Base-by-base conservation (phyloP, 2,329 filamentous ascomycete species). In the Diaporthe australafricana region DNA sequence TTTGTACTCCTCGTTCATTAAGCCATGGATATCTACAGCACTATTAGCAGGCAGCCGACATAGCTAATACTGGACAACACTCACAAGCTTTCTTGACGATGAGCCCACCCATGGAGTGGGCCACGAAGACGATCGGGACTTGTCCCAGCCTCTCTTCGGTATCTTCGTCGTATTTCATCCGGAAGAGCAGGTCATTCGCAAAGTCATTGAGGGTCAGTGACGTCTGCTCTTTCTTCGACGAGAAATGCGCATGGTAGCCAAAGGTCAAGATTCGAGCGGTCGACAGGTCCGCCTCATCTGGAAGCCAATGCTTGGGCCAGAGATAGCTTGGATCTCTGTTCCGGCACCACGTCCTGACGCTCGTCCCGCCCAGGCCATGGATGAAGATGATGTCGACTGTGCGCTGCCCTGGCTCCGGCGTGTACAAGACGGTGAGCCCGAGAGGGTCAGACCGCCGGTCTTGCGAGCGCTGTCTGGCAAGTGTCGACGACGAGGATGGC, bases 31-130 rank as follows among this genome's bases (percentile, higher is more conserved):
- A 47, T 66, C 60, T 67, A 2, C 25, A 5, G 20, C 8, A 0
- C 27, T 1, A 5, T 60, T 42, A 69, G 47, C 47, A 30, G 16
- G 2, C 5, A 20, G 14, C 4, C 9, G n/a, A 14, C 30, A 7
- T 8, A 2, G 20, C 3, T 27, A 11, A 22, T 25, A 30, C 20
- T 35, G 9, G 30, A 11, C 17, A 22, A 12, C 16, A 65, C 48
- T 55, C 6, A 70, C 69, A 55, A 22, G 73, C 76, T 42, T 75
- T 78, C 62, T 78, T 78, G 20, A 77, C 68, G 7, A 79, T 72
- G 0, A 78, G 66, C 1, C 77, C 77, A 3, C 77, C 77, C 76
- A 78, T 77, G 0, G 75, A 77, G 22, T 78, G 77, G 0, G 72
- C 75, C 2, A 78, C 76, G 9, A 78, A 69, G 2, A 78, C 72